A percentile compares a stretch with the other conserved stretches of the same genome.
phyloP scores from a whole-genome alignment of 306 rosid species.

The Pyrus betulifolia region DNA sequence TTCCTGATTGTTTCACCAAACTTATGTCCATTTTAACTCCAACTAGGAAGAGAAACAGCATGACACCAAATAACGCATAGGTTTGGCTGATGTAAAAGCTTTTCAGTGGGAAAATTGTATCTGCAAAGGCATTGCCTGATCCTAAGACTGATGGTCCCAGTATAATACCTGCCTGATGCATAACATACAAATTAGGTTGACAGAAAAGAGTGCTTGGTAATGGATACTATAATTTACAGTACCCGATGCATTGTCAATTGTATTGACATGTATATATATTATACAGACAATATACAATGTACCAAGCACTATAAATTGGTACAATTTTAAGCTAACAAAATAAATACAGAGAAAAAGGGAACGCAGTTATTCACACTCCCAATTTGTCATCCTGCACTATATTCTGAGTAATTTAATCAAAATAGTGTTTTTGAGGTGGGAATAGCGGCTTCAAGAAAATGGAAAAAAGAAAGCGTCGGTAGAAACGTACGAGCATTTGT shows the following conservation, averaged over 20 bases:
- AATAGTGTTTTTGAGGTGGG: neutral
- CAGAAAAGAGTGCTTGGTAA: neutral
- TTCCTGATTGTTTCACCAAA: slow-evolving; percentile 19
- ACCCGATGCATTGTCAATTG: neutral
- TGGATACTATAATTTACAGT: neutral
- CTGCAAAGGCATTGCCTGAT: neutral
- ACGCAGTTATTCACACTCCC: neutral
- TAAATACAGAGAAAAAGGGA: neutral
- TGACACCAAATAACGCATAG: slow-evolving; percentile 36
- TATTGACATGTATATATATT: neutral
- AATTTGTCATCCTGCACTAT: neutral
- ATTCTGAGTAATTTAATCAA: neutral
- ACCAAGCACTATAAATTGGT: neutral
- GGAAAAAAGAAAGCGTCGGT: neutral
- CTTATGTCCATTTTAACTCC: slow-evolving; percentile 42
- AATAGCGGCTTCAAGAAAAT: neutral
- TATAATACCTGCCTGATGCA: slow-evolving; percentile 33
- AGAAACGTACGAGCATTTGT: slow-evolving; percentile 37
- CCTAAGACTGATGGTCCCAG: slow-evolving; percentile 49
- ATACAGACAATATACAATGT: neutral
- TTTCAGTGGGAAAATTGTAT: slow-evolving; percentile 21
- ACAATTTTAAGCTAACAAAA: neutral
- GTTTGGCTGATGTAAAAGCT: slow-evolving; percentile 32
- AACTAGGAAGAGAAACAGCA: slow-evolving; percentile 38
- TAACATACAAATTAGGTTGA: neutral